These are phyloP conservation scores for Colletotrichum sansevieriae DNA, from an alignment of 2,329 filamentous ascomycete species.

Conservation along the genomic window DNA sequence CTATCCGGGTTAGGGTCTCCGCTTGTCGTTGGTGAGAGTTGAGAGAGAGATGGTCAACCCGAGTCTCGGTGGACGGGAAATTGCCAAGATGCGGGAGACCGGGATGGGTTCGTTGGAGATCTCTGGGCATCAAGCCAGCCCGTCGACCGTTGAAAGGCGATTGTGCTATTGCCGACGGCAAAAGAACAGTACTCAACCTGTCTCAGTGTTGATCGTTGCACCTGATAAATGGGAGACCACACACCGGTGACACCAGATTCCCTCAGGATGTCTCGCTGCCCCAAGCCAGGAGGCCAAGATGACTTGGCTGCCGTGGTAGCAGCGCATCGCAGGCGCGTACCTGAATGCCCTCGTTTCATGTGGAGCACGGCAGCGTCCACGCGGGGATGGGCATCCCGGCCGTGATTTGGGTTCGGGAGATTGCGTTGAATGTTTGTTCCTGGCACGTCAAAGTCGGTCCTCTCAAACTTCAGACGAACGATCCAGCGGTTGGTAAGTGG, in stretches of 20 bases:
- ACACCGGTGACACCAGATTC: not conserved
- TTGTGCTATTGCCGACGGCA: conserved; percentile 20
- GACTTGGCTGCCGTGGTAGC: conserved; percentile 20
- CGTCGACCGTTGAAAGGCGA: not conserved
- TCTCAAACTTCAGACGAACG: not conserved
- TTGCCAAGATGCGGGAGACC: conserved; percentile 15
- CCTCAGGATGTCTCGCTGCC: not conserved
- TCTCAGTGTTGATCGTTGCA: not conserved
- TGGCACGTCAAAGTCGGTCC: conserved; percentile 26
- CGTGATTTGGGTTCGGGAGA: conserved; percentile 75
- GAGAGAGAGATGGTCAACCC: not conserved
- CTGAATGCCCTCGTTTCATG: conserved; percentile 32
- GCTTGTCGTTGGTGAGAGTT: conserved; percentile 27
- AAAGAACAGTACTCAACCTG: conserved; percentile 28
- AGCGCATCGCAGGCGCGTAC: conserved; percentile 20
- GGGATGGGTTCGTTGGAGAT: conserved; percentile 2
- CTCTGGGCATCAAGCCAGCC: conserved; percentile 5
- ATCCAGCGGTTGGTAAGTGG: too few relatives aligned
- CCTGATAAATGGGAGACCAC: not conserved
- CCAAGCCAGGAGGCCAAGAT: conserved; percentile 33
- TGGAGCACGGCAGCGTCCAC: conserved; percentile 67
- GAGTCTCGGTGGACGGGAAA: not conserved
- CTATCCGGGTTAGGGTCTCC: conserved; percentile 33
- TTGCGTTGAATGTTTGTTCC: conserved; percentile 21
- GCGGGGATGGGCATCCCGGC: conserved; percentile 79